Evolutionary conservation across 345 rosid genomes (phyloP), one percentile per base, ranked within the genome.

Genomic region (Acer saccharum): DNA sequence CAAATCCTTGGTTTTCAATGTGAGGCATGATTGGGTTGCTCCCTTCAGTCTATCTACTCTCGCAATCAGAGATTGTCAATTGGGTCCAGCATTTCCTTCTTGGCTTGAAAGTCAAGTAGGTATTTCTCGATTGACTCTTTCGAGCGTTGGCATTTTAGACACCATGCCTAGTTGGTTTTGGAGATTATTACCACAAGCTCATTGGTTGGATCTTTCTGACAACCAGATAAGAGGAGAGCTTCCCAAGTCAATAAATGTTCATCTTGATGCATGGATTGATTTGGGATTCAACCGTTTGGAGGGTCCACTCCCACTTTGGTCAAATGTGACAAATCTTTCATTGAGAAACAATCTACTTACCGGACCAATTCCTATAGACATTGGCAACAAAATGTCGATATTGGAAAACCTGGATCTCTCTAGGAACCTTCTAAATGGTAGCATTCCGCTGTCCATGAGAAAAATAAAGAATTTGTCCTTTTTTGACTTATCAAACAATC

Each of bases 21-120:
- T 68, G 6, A 29, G 77, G 2, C 48, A n/a, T 14, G 71, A 68
- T 10, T 85, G 88, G 84, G 16, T 73, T 29, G 80, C 86, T 7
- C 4, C 55, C 6, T 85, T 83, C 68, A 69, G 62, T 13, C 77
- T 81, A 10, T 4, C 6, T 4, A 2, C 77, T 80, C 27, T 10
- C 14, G 1, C 7, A 14, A 2, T 4, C 0, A 1, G 7, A 35
- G 5, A 35, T 54, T 79, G 77, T 63, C 76, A 63, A 39, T 2
- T 81, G 14, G 82, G 85, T n/a, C 78, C 81, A 7, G 35, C 2
- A 23, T 80, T 84, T 71, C 85, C 87, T 3, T 13, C 29, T 10
- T 84, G 84, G 87, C 81, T 84, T 32, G 62, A 10, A 68, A 75
- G 66, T 54, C 81, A 86, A 14, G 25, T 11, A 35, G 39, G 39